A percentile compares a stretch with the other conserved stretches of the same genome.
Conservation (phyloP, 345 rosid genomes). For the Pistacia integerrima region DNA sequence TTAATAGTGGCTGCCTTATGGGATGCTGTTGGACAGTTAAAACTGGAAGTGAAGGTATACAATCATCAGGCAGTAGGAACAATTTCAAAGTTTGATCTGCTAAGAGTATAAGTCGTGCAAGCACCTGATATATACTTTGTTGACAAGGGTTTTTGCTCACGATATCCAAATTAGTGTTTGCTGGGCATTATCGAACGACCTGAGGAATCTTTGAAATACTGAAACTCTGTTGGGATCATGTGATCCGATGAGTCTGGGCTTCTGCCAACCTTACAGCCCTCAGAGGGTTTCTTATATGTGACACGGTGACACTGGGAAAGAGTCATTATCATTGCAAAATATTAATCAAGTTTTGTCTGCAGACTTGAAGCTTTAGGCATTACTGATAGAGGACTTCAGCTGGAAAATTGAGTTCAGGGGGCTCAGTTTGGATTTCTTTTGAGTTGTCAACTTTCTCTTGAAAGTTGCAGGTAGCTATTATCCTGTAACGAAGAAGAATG, state of each 20-base stretch:
- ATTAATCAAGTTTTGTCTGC: not conserved
- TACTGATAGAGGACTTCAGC: not conserved
- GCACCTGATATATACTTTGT: not conserved
- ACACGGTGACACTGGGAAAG: not conserved
- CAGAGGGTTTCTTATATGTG: not conserved
- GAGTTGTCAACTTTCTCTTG: not conserved
- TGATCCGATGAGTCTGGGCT: not conserved
- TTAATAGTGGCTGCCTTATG: not conserved
- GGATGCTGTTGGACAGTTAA: not conserved
- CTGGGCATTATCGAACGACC: not conserved
- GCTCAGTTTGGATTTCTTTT: not conserved
- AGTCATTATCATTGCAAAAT: not conserved
- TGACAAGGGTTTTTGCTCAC: not conserved
- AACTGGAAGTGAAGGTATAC: not conserved
- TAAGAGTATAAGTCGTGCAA: not conserved
- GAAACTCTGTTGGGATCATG: not conserved
- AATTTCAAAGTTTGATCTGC: not conserved
- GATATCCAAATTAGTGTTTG: not conserved
- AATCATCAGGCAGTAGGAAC: not conserved
- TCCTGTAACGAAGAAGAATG: not conserved
- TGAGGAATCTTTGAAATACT: not conserved
- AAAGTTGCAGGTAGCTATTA: not conserved
- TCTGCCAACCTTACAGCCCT: not conserved
- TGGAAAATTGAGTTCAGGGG: not conserved
- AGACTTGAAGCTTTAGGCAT: not conserved